These are phyloP conservation scores for Spinacia oleracea DNA, from an alignment of 179 eudicot genomes.

Conservation along the genomic window DNA sequence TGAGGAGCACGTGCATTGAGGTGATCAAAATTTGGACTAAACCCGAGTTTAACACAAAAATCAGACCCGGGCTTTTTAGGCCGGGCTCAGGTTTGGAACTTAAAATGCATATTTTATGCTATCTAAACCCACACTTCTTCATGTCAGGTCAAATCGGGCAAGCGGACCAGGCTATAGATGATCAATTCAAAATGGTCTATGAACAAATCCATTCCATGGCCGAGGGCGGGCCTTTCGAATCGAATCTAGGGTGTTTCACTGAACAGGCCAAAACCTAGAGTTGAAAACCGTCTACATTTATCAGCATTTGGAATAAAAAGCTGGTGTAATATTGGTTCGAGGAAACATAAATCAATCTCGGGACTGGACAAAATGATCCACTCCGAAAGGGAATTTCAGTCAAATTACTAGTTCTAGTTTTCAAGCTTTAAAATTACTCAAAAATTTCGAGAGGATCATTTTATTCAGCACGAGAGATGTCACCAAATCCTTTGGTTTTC, in stretches of 20 bases:
- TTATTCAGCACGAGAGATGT: conserved; percentile 5
- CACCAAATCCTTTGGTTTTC: not conserved
- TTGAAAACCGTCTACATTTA: not conserved
- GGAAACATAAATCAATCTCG: not conserved
- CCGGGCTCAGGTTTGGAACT: no score
- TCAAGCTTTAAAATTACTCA: not conserved
- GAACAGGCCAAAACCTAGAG: not conserved
- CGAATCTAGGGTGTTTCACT: no score
- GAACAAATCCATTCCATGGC: not conserved
- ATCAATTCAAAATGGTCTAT: not conserved
- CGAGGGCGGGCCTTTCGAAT: no score
- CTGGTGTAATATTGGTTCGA: not conserved
- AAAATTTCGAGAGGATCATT: not conserved
- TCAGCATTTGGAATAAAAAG: not conserved
- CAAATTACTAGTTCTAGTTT: conserved; percentile 1
- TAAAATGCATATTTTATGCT: no score
- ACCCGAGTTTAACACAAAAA: no score
- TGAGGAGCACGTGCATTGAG: conserved; percentile 6
- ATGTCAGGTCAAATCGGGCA: no score
- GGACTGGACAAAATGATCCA: not conserved
- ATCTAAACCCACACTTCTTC: no score
- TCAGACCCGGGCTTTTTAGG: no score
- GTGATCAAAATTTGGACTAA: no score
- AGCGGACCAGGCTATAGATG: no score
- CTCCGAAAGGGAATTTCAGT: not conserved